Base-by-base conservation (phyloP, 306 rosid species). In the Medicago arabica region DNA sequence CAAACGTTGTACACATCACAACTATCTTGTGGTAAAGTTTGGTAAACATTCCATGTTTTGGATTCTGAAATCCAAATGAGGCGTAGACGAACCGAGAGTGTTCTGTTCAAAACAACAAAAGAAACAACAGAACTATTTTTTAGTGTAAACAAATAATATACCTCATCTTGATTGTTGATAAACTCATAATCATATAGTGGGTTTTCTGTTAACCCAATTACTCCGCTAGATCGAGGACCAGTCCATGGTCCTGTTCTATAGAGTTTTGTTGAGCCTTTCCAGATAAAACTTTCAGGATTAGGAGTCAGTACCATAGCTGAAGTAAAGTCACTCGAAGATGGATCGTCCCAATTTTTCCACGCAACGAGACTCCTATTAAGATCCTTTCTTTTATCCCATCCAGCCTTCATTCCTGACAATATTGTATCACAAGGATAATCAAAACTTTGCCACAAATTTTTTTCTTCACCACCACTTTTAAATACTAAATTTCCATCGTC, bases 371-470 rank as follows among this genome's bases (percentile, higher is more conserved):
- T 75, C 19, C 92, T 67, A 12, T 84, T 60, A 1, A 89, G 73
- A 4, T 78, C 31, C 0, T 50, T 78, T 11, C 7, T 89, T 9
- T 46, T 25, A 84, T 89, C 81, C 86, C 82, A 84, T 1, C 89
- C 92, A 0, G 74, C 39, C 59, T 21, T 81, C 47, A 53, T 80
- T 50, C 85, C 88, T 5, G 84, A 76, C 12, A 85, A 61, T 23
- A 85, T 40, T 10, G 92, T 83, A 41, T 90, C 88, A n/a, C 80
- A 51, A 4, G 90, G 90, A 74, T 90, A 69, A 28, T 90, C 89
- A 38, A 86, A 87, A 69, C 95, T 83, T 28, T 89, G 89, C 95
- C 95, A 90, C 62, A 83, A 14, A 51, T 31, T 66, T 5, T 17
- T 54, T 36, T 60, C 71, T 0, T 75, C 50, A 9, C 12, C 11